A percentile compares a stretch with the other conserved stretches of the same genome.
Evolutionary conservation across 129 eudicot genomes (phyloP).

Genomic region (Apium graveolens): DNA sequence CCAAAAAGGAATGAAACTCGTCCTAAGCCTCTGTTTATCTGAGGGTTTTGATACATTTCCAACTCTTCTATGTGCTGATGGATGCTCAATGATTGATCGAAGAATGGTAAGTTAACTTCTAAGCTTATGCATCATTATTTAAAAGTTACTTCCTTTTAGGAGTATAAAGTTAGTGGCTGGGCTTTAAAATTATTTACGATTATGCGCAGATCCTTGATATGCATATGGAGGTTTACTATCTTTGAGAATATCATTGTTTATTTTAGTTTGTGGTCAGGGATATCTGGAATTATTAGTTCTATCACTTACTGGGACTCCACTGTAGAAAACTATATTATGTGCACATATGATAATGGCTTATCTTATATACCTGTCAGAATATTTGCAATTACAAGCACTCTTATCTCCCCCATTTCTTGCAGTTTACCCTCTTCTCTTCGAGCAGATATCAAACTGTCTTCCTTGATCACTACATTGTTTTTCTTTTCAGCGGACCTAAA

Average conservation of each 20-base stretch:
- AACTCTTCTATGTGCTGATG: slow-evolving; percentile 85
- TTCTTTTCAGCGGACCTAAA: no score
- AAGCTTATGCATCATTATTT: neutral
- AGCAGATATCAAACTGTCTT: no score
- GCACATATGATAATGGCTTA: no score
- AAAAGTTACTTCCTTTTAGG: neutral
- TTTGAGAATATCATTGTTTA: neutral
- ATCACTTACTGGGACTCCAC: neutral
- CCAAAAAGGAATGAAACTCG: slow-evolving; percentile 94
- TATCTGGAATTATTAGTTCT: neutral
- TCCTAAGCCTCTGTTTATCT: slow-evolving; percentile 65
- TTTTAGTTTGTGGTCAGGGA: no score
- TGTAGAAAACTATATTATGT: no score
- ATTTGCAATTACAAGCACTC: no score
- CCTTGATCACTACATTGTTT: no score
- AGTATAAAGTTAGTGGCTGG: neutral
- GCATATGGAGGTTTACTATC: neutral
- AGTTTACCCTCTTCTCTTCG: no score
- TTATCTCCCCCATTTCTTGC: no score
- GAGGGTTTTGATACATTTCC: slow-evolving; percentile 98
- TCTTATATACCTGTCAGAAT: no score
- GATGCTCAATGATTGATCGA: slow-evolving; percentile 98
- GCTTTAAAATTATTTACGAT: neutral
- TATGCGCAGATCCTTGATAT: neutral
- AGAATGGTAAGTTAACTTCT: slow-evolving; percentile 64